Percentiles rank a stretch among this genome's conserved stretches.
Conservation (phyloP, 2,329 filamentous ascomycete species). For the Aspergillus sp. region DNA sequence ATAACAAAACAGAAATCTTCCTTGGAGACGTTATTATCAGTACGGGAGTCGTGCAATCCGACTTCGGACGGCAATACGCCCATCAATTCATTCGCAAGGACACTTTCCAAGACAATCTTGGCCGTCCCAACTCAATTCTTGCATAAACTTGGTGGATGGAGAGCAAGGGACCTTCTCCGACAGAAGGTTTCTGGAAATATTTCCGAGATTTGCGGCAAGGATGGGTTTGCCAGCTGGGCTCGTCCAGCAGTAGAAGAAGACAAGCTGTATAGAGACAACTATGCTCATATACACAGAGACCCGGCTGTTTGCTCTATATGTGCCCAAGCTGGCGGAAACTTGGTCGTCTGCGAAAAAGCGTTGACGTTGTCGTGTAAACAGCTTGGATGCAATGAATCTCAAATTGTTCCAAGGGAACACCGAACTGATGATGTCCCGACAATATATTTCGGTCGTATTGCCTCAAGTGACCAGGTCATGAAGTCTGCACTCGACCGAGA, state of each 20-base stretch:
- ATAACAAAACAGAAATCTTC: slow-evolving; percentile 20
- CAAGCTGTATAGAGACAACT: not conserved
- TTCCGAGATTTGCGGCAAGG: not conserved
- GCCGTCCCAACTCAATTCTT: not conserved
- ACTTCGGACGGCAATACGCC: slow-evolving; percentile 18
- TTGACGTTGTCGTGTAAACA: too few relatives aligned
- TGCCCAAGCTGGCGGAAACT: too few relatives aligned
- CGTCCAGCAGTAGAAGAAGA: not conserved
- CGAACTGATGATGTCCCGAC: too few relatives aligned
- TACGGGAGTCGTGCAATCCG: slow-evolving; percentile 20
- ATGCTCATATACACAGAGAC: not conserved
- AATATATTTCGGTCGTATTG: too few relatives aligned
- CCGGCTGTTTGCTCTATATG: too few relatives aligned
- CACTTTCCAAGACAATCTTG: not conserved
- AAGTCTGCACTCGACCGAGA: too few relatives aligned
- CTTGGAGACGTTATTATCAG: slow-evolving; percentile 30
- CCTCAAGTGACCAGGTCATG: too few relatives aligned
- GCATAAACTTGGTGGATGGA: not conserved
- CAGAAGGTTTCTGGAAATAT: not conserved
- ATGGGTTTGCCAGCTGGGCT: not conserved
- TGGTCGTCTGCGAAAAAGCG: too few relatives aligned
- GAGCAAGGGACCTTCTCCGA: not conserved
- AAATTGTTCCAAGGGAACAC: too few relatives aligned
- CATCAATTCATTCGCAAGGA: too few relatives aligned
- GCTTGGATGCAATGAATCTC: too few relatives aligned